Base-by-base conservation (phyloP, 2,329 filamentous ascomycete genomes). In the Trichoderma aggressivum region DNA sequence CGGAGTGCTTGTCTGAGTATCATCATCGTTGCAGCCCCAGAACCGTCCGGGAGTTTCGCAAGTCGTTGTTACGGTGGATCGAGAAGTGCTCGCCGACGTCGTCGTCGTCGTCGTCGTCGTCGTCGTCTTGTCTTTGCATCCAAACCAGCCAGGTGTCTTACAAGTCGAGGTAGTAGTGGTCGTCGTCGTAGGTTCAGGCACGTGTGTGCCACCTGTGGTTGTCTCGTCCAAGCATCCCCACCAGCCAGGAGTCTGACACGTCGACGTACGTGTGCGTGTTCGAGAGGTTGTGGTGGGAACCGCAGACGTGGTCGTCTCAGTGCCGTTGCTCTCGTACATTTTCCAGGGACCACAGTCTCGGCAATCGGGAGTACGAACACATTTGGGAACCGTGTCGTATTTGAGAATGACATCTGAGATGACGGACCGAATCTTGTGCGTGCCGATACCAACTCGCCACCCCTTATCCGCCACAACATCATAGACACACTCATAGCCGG, bases 301-400 rank as follows among this genome's bases (percentile, higher is more conserved):
- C 3, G 88, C 85, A 0, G 89, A 89, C 0, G 91, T 92, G 0
- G 90, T 94, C 1, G 86, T 87, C 74, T 94, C 91, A 2, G 92
- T 96, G 34, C 92, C 92, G 79, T 98, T 98, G 79, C 94, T 97
- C 80, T 94, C 91, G 78, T 93, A 97, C 85, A 94, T 97, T 77
- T 97, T 97, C 96, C 96, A 98, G 70, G 91, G 90, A 71, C 89
- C 93, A 77, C 95, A 98, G 79, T 99, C 96, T 53, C 92, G 89
- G 79, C 96, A 98, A 66, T 94, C 91, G 26, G 89, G 86, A 7
- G 95, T 94, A 34, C 87, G 85, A 68, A 87, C 87, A 81, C 96
- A 98, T 74, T 88, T 83, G 0, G 96, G 92, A 0, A 97, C 93
- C 4, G 86, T 83, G 73, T 97, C 92, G 77, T 98, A 98, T 75